phyloP scores from a whole-genome alignment of 2,329 filamentous ascomycete genomes.

The Drechmeria coniospora region DNA sequence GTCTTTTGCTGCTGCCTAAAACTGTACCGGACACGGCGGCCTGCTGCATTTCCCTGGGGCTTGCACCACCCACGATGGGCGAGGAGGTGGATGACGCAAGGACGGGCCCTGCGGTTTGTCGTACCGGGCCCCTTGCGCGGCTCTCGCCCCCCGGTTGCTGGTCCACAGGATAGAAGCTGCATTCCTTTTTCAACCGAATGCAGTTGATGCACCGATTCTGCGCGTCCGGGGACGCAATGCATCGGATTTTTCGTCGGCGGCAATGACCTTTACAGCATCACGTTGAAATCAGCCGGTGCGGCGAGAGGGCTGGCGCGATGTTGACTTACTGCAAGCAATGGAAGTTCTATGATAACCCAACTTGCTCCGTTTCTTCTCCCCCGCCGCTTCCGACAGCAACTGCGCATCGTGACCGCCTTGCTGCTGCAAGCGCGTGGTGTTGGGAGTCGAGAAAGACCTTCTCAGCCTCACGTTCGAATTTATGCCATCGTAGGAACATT shows the following conservation, averaged over 20 bases:
- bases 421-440: constrained; percentile 26
- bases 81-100: constrained; percentile 32
- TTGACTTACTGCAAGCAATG: constrained; percentile 77
- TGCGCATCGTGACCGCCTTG: constrained; percentile 13
- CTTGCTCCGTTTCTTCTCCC: constrained; percentile 61
- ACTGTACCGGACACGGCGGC: not conserved
- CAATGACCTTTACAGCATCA: constrained; percentile 69
- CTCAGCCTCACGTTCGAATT: constrained; percentile 24
- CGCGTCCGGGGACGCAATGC: constrained; percentile 61
- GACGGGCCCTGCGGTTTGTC: constrained; percentile 22
- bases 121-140: constrained; percentile 25
- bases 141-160: constrained; percentile 43
- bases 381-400: constrained; percentile 16
- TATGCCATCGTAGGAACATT: constrained; percentile 18
- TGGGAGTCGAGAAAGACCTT: constrained; percentile 34
- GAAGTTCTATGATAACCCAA: constrained; percentile 90
- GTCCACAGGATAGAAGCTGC: constrained; percentile 81
- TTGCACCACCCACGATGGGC: constrained; percentile 26
- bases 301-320: not conserved
- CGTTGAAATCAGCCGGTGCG: too few species aligned
- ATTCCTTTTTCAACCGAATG: constrained; percentile 87
- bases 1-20: constrained; percentile 10
- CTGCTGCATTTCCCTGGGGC: constrained; percentile 23
- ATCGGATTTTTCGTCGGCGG: constrained; percentile 84
- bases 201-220: constrained; percentile 80